Evolutionary conservation across 2,329 filamentous ascomycete species (phyloP), one percentile per base, ranked within the genome.

Genomic region (Aspergillus amoenus): DNA sequence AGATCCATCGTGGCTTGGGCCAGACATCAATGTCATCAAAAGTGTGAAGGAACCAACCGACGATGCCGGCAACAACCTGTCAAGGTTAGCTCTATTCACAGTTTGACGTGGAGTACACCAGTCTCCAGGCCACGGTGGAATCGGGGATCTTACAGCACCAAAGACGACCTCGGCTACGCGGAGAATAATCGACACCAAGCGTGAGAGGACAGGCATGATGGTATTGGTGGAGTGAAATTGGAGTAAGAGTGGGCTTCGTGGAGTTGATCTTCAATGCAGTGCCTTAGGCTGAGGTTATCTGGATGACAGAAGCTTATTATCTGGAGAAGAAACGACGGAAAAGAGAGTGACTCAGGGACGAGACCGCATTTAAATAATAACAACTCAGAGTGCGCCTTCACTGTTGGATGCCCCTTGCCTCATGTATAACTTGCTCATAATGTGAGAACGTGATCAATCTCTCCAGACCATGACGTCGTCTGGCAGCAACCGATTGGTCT

Each of bases 1-100:
- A 93, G 75, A 93, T 90, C 77, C 88, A 86, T 56, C 89, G 86
- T 37, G 81, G 85, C 40, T 83, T 76, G 17, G 79, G 76, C 80
- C 83, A 86, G 58, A 78, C 73, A 52, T 80, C 78, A 37, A 78
- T 72, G 34, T 77, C 62, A 21, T 76, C 59, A 50, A 77, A 76
- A 3, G 74, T 64, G 69, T 85, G 81, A 24, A 92, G 83, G 71
- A 88, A 88, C 62, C 84, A 71, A 51, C 87, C 88, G 57, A 87
- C 85, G 60, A 91, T 79, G 59, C 88, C 89, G 22, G 87, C 85
- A 51, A 91, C 86, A 59, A 80, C 70, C 77, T 79, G 58, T 30
- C 8, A 18, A 68, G 42, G 21, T 68, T 47, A 62, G 70, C 8
- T 18, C 30, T 34, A 34, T 30, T 11, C 27, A 30, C 27, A n/a